Evolutionary conservation across 2,329 filamentous ascomycete genomes (phyloP), one percentile per base, ranked within the genome.

Genomic region (Aureobasidium namibiae): DNA sequence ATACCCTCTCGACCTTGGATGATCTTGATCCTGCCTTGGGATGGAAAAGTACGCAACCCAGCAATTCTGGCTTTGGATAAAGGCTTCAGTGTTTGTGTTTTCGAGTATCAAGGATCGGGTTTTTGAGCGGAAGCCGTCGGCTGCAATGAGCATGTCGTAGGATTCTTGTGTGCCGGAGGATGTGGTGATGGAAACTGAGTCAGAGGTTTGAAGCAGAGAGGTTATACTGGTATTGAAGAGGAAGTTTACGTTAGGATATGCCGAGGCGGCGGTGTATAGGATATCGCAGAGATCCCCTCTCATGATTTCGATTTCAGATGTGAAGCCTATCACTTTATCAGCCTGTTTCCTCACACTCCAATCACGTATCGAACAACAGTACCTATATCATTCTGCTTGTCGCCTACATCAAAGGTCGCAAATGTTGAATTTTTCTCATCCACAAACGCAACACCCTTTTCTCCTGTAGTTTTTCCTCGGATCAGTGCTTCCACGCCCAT

Each of bases 221-320:
- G 29, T 50, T 33, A 68, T 61, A 16, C 59, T 63, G 3, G 62
- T 64, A 42, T 60, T 61, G 49, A 66, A 67, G 8, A 62, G 8
- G 46, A 68, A 68, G 23, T 65, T 36, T 10, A 67, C 64, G 8
- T 64, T 60, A 4, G 62, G 63, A 16, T 45, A 54, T 5, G 56
- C 48, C 18, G 59, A 66, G 9, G 66, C 65, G n/a, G 60, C 64
- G 8, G 67, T 60, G 6, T 78, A 74, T 0, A 83, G 60, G 1
- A 83, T 63, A 0, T 64, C 65, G 14, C 74, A 76, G 29, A 84
- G 62, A 56, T 82, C 79, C 0, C 78, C 80, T 13, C 81, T 71
- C 74, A 83, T 76, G 49, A 84, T 82, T 67, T 83, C 81, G 39
- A 75, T 78, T n/a, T 83, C 80, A 0, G 71, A 74, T 0, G 78